Evolutionary conservation across 2,329 filamentous ascomycete genomes (phyloP), one percentile per base, ranked within the genome.

Genomic region (Pseudocercospora cruenta): DNA sequence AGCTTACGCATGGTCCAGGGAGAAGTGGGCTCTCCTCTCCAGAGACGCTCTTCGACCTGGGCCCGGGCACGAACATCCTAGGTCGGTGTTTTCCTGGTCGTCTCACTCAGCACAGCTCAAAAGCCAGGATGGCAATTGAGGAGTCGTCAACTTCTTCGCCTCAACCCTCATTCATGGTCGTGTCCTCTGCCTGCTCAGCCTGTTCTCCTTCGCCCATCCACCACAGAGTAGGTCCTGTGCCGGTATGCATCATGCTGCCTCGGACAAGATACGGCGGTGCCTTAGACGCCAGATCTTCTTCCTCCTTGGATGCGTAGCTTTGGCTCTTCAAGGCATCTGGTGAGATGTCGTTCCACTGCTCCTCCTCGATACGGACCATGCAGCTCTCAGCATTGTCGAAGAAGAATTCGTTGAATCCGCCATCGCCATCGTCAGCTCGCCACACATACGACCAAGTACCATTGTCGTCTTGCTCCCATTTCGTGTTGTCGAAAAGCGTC

Each of bases 351-450:
- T 93, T 88, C 93, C 95, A 99, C 71, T 92, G 87, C 80, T 99
- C 95, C 59, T 90, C 87, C 72, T 96, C 88, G 47, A 98, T 89
- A 22, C 93, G 87, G 74, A 98, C 91, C 47, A 94, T 87, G 28
- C 97, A 94, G 73, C 91, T 88, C 81, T 98, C 95, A 75, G 94
- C 90, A 73, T 90, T 90, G 78, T 99, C 95, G 78, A 95, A 96
- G 78, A 91, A 97, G 71, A 96, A 87, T 28, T 89, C 85, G 16
- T 71, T 74, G 6, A 66, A 64, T 4, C 67, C 69, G 36, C 70
- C 74, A 26, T 89, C 85, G 31, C 87, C 89, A 16, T 93, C 85
- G 26, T 86, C 91, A 9, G 89, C 87, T 92, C 93, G 63, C 74
- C 74, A 98, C 45, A 94, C 87, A 90, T 92, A 98, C 2, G 92